Evolutionary conservation across 1,284 basidiomycete genomes (phyloP).

Genomic region (Neonothopanus nambi): DNA sequence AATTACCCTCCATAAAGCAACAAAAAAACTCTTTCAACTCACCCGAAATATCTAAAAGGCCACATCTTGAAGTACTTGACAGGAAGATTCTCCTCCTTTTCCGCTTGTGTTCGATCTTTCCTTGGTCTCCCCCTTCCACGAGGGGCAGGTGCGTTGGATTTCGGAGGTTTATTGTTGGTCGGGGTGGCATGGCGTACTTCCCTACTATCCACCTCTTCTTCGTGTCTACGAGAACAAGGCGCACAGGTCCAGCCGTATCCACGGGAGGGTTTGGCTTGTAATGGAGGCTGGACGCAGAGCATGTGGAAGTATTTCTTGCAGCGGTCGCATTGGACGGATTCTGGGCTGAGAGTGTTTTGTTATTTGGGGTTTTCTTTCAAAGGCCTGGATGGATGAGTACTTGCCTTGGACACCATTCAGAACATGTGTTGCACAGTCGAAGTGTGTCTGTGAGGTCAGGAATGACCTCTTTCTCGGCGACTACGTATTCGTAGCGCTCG

Average conservation of each 20-base stretch:
- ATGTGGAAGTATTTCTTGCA: conserved; percentile 97
- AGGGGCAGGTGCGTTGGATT: conserved; percentile 69
- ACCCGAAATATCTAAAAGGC: conserved; percentile 98
- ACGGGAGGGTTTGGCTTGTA: conserved; percentile 93
- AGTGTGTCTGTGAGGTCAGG: conserved; percentile 87
- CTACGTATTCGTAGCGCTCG: conserved; percentile 90
- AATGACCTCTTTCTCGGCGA: conserved; percentile 91
- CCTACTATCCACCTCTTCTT: conserved; percentile 82
- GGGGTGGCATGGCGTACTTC: conserved; percentile 43
- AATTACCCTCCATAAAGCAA: too few species aligned
- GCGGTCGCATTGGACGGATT: conserved; percentile 91
- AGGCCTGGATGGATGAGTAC: conserved; percentile 29
- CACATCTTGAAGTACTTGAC: conserved; percentile 89
- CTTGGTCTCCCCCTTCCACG: conserved; percentile 70
- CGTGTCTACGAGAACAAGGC: conserved; percentile 86
- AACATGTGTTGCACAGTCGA: conserved; percentile 84
- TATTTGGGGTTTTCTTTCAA: background rate
- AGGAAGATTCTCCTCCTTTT: conserved; percentile 74
- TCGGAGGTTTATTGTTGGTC: conserved; percentile 42
- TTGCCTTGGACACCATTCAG: conserved; percentile 86
- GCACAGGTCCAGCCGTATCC: conserved; percentile 99
- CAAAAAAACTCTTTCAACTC: conserved; percentile 32
- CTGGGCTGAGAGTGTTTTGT: conserved; percentile 56
- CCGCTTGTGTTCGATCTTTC: conserved; percentile 66
- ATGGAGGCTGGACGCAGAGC: conserved; percentile 89